Percentiles rank a stretch among this genome's conserved stretches.
These are phyloP conservation scores for Lactifluus hygrophoroides DNA, from an alignment of 768 basidiomycete genomes.

Conservation along the genomic window DNA sequence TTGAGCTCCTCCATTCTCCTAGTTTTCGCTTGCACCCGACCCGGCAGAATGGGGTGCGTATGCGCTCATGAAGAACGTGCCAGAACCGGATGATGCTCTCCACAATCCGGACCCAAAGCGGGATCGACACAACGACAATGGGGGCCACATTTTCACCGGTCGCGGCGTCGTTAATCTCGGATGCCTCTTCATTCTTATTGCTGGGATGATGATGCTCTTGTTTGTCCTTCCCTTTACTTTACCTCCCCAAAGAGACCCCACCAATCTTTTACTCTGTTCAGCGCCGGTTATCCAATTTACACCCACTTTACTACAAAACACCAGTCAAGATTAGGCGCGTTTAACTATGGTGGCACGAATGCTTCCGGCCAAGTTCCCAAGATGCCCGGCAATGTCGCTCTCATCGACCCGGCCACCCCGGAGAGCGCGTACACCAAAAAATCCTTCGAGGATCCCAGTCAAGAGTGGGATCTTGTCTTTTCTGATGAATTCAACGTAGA, in stretches of 20 bases:
- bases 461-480: conserved; percentile 34
- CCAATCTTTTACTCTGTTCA: background rate
- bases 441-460: conserved; percentile 25
- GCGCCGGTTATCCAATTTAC: conserved; percentile 40
- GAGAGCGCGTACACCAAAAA: conserved; percentile 21
- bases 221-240: conserved; percentile 29
- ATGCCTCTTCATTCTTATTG: conserved; percentile 50
- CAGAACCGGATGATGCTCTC: conserved; percentile 56
- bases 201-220: conserved; percentile 46
- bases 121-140: conserved; percentile 44
- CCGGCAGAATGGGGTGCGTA: conserved; percentile 44
- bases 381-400: conserved; percentile 20
- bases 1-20: background rate
- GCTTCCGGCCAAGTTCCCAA: conserved; percentile 52
- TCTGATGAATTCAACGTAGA: conserved; percentile 39
- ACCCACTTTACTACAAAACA: conserved; percentile 36
- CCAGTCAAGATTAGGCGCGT: conserved; percentile 42
- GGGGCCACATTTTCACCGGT: conserved; percentile 50
- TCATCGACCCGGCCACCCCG: conserved; percentile 36
- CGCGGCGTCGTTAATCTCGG: conserved; percentile 62
- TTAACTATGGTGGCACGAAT: conserved; percentile 71
- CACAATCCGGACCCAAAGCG: conserved; percentile 55
- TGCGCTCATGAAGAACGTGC: conserved; percentile 33
- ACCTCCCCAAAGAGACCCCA: background rate
- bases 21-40: conserved; percentile 35